Base-by-base conservation (phyloP, 352 stramenopile genomes). In the Chrysophaeum taylorii region DNA sequence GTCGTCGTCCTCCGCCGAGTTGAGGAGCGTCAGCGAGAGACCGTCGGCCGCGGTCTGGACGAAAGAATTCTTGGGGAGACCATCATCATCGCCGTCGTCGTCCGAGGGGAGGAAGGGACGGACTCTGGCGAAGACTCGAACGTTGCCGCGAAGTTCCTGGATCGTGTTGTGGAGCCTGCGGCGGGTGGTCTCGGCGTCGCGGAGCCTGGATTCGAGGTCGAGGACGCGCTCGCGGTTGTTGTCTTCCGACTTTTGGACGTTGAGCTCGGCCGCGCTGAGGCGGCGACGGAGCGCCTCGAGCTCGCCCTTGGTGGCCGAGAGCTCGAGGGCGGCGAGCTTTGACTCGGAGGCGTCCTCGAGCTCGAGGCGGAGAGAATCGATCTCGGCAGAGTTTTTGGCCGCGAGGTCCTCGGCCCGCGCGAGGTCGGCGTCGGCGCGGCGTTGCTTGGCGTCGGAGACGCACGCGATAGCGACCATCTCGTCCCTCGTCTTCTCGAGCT, bases 131-230 rank as follows among this genome's bases (percentile, higher is more conserved):
- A 96, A 96, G 1, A 99, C 96, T 39, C 96, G 89, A 74, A 99
- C 95, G 73, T 99, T 99, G 45, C 96, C 96, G 29, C 95, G 87
- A 31, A 99, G 82, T 73, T 99, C 95, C 81, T 99, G 93, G 53
- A 99, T 96, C n/a, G 88, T 89, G 82, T 99, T 99, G 83, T 99
- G 96, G 75, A 99, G 85, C 66, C 96, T 89, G 23, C 94, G 84
- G 4, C 95, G 86, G 33, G 93, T 36, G 38, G 82, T 69, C 61
- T 93, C 87, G n/a, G 77, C 78, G 42, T 80, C 84, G 15, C 82
- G 71, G n/a, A 93, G 42, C 57, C 86, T 70, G 27, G 76, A 71
- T 77, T 92, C 81, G 0, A 90, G 76, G 23, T 89, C 81, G 14
- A 66, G 62, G 48, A 92, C 85, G 42, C 73, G 69, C 69, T 88